phyloP scores from a whole-genome alignment of 192 early-diverging fungal species.

The Coemansia sp. region DNA sequence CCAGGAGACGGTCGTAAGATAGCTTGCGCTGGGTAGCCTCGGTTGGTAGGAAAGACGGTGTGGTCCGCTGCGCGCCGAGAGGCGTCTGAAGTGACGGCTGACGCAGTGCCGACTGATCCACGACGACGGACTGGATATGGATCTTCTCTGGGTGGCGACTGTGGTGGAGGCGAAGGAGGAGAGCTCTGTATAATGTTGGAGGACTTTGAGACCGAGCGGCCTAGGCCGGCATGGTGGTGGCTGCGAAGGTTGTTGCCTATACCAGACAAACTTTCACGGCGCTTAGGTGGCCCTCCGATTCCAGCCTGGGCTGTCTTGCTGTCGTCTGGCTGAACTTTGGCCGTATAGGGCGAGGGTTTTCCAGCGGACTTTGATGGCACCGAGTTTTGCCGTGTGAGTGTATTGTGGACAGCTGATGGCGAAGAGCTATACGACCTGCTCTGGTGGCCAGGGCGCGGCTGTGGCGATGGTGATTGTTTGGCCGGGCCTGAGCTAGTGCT shows the following conservation, averaged over 20 bases:
- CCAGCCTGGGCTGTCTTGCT: conserved; percentile 11
- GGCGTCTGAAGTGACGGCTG: conserved; percentile 22
- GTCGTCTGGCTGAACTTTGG: conserved; percentile 6
- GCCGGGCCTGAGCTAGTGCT: conserved; percentile 12
- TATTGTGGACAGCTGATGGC: conserved; percentile 7
- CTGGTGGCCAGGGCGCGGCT: neutral
- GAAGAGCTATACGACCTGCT: neutral
- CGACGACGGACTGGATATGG: conserved; percentile 12
- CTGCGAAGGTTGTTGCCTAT: conserved; percentile 53
- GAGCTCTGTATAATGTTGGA: neutral
- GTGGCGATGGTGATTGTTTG: neutral
- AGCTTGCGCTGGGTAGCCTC: neutral
- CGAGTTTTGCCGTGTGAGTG: neutral
- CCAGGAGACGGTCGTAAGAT: conserved; percentile 6
- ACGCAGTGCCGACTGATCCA: conserved; percentile 24
- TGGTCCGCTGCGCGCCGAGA: conserved; percentile 2
- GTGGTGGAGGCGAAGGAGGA: neutral
- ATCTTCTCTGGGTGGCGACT: neutral
- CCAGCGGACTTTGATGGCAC: neutral
- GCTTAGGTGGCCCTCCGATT: conserved; percentile 40
- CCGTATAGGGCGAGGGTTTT: conserved; percentile 26
- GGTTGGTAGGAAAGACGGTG: conserved; percentile 38
- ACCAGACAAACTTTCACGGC: conserved; percentile 50
- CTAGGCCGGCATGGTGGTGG: conserved; percentile 27
- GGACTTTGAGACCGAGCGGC: conserved; percentile 28